Evolutionary conservation across 805 yeast species (phyloP).

Genomic region (Myxozyma neotropica): DNA sequence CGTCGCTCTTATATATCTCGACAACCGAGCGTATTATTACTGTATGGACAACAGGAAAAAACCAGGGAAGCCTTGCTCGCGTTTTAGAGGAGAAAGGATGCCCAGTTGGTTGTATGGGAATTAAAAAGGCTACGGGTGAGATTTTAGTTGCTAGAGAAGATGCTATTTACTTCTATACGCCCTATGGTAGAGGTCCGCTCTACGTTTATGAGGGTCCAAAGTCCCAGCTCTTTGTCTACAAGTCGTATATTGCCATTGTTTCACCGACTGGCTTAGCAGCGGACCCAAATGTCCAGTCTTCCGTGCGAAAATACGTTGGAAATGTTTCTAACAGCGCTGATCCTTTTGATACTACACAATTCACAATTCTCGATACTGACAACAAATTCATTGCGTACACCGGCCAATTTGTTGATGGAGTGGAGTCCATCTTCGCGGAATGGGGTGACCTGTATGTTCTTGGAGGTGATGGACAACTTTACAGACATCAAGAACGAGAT

Average conservation of each 20-base stretch:
- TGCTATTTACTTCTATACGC: constrained; percentile 64
- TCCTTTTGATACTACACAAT: constrained; percentile 50
- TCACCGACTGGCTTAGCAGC: constrained; percentile 46
- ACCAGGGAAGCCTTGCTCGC: constrained; percentile 62
- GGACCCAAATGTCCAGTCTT: constrained; percentile 18
- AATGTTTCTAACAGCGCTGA: constrained; percentile 41
- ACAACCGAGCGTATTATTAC: constrained; percentile 74
- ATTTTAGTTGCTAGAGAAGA: constrained; percentile 67
- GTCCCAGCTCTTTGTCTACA: constrained; percentile 53
- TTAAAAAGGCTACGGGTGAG: constrained; percentile 45
- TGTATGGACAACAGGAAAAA: constrained; percentile 76
- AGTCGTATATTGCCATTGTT: constrained; percentile 61
- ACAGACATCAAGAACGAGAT: constrained; percentile 66
- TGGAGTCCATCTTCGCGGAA: constrained; percentile 58
- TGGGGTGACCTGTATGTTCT: constrained; percentile 64
- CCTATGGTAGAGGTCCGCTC: constrained; percentile 53
- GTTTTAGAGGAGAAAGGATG: constrained; percentile 55
- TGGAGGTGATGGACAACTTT: constrained; percentile 74
- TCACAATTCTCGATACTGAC: constrained; percentile 67
- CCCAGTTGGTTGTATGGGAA: constrained; percentile 49
- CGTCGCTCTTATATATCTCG: constrained; percentile 63
- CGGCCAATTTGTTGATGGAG: constrained; percentile 65
- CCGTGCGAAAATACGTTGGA: constrained; percentile 33
- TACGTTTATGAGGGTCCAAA: constrained; percentile 62
- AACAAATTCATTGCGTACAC: constrained; percentile 73